Percentiles rank a stretch among this genome's conserved stretches.
Evolutionary conservation across 2,329 filamentous ascomycete genomes (phyloP).

Genomic region (Alternaria hordeiaustralica): DNA sequence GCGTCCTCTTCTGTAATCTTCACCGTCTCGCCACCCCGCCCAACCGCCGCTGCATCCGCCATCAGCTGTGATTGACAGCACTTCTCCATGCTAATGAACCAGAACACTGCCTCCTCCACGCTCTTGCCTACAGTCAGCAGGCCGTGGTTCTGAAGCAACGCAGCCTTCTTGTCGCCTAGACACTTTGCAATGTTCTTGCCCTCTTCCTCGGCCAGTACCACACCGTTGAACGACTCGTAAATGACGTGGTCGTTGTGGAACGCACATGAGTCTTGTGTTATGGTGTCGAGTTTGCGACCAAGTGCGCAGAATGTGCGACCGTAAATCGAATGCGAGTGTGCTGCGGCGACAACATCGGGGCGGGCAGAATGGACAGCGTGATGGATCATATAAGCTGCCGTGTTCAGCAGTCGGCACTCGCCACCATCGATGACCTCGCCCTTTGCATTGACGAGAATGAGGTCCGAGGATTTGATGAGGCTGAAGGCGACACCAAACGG

Average conservation of each 20-base stretch:
- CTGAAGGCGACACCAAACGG: constrained; percentile 69
- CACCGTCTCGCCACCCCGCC: constrained; percentile 68
- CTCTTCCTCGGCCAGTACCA: constrained; percentile 61
- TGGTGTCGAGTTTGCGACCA: constrained; percentile 65
- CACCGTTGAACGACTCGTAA: constrained; percentile 60
- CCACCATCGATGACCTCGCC: constrained; percentile 71
- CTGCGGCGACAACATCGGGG: constrained; percentile 65
- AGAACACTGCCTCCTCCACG: constrained; percentile 61
- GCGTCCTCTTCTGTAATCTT: constrained; percentile 74
- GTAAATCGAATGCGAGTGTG: constrained; percentile 65
- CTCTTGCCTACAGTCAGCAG: constrained; percentile 58
- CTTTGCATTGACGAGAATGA: constrained; percentile 69
- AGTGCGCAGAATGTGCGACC: constrained; percentile 68
- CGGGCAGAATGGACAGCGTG: constrained; percentile 65
- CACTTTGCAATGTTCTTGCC: constrained; percentile 59
- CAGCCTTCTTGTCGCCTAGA: constrained; percentile 59
- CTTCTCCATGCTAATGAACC: constrained; percentile 62
- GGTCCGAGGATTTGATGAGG: constrained; percentile 67
- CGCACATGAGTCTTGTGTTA: constrained; percentile 64
- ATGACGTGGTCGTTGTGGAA: constrained; percentile 62
- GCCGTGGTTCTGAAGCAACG: constrained; percentile 62
- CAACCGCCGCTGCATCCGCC: constrained; percentile 63
- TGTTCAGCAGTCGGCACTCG: constrained; percentile 42
- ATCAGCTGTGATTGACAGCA: constrained; percentile 61
- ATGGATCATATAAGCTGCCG: constrained; percentile 66